Conservation (phyloP, 2,329 filamentous ascomycete genomes). For the Colletotrichum camelliae region DNA sequence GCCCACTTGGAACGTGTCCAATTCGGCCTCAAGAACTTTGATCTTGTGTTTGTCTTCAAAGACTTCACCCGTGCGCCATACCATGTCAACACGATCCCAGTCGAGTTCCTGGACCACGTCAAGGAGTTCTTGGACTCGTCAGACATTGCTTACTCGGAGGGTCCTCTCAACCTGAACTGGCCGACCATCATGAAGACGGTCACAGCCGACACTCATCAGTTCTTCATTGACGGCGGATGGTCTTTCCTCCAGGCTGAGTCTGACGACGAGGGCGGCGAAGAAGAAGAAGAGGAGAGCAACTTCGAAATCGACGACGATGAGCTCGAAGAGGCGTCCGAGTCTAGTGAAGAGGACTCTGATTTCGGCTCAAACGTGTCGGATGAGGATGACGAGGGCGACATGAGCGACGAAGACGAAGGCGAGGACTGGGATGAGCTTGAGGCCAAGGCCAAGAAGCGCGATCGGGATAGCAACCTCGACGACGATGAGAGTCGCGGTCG, state of each 20-base stretch:
- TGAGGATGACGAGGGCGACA: slow-evolving; percentile 79
- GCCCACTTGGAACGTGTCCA: slow-evolving; percentile 95
- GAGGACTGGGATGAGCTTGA: slow-evolving; percentile 97
- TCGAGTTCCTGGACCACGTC: slow-evolving; percentile 91
- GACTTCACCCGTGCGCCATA: slow-evolving; percentile 90
- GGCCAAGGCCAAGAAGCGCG: slow-evolving; percentile 86
- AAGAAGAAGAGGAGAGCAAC: slow-evolving; percentile 85
- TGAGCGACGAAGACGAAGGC: slow-evolving; percentile 77
- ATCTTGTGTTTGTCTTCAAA: slow-evolving; percentile 98
- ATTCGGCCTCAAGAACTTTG: slow-evolving; percentile 98
- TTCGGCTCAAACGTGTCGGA: slow-evolving; percentile 90
- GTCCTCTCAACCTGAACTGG: slow-evolving; percentile 98
- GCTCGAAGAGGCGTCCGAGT: slow-evolving; percentile 79
- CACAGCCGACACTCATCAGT: slow-evolving; percentile 88
- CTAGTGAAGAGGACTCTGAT: slow-evolving; percentile 83
- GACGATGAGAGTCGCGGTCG: slow-evolving; percentile 78
- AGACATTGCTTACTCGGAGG: slow-evolving; percentile 93
- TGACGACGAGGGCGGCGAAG: slow-evolving; percentile 79
- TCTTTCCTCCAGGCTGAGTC: slow-evolving; percentile 87
- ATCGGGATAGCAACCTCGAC: slow-evolving; percentile 70
- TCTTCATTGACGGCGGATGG: slow-evolving; percentile 97
- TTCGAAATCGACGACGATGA: slow-evolving; percentile 93
- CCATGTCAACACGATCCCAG: slow-evolving; percentile 97
- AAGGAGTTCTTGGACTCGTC: slow-evolving; percentile 98
- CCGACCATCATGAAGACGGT: slow-evolving; percentile 99